Conservation (phyloP, 2,329 filamentous ascomycete species). For the Pleomassaria siparia region DNA sequence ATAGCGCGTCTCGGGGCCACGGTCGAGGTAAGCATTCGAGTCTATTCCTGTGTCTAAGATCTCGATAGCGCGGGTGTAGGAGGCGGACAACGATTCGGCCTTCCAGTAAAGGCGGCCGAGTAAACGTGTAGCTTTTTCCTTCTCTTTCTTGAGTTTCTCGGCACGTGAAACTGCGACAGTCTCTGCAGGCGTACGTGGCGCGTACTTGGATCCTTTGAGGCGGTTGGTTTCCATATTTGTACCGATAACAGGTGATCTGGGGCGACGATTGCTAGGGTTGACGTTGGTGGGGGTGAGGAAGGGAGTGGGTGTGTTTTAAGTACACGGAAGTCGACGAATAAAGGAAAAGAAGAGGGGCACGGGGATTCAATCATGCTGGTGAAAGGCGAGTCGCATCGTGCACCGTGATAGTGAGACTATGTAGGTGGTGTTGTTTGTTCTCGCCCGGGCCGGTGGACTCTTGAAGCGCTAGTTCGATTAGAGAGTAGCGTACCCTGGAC, state of each 20-base stretch:
- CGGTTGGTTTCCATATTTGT: conserved; percentile 2
- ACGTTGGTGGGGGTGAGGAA: background rate
- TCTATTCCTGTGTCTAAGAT: conserved; percentile 20
- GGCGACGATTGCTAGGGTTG: background rate
- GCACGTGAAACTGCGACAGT: conserved; percentile 24
- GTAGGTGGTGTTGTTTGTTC: too few species aligned
- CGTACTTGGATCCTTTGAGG: conserved; percentile 33
- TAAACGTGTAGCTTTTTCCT: conserved; percentile 28
- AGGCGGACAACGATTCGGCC: conserved; percentile 34
- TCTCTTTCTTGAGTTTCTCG: conserved; percentile 33
- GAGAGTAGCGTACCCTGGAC: too few species aligned
- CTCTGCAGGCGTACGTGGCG: conserved; percentile 32
- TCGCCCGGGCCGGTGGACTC: too few species aligned
- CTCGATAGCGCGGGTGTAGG: conserved; percentile 31
- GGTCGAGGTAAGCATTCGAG: conserved; percentile 13
- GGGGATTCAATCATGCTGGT: too few species aligned
- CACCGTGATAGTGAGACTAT: too few species aligned
- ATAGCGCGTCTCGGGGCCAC: conserved; percentile 9
- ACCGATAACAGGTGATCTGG: background rate
- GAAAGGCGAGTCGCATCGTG: too few species aligned
- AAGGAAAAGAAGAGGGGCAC: too few species aligned
- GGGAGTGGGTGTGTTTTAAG: background rate
- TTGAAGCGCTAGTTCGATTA: too few species aligned
- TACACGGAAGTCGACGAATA: too few species aligned
- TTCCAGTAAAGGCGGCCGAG: conserved; percentile 38